Conservation (phyloP, 208 protist species). For the Kentomonas sorsogonicus region DNA sequence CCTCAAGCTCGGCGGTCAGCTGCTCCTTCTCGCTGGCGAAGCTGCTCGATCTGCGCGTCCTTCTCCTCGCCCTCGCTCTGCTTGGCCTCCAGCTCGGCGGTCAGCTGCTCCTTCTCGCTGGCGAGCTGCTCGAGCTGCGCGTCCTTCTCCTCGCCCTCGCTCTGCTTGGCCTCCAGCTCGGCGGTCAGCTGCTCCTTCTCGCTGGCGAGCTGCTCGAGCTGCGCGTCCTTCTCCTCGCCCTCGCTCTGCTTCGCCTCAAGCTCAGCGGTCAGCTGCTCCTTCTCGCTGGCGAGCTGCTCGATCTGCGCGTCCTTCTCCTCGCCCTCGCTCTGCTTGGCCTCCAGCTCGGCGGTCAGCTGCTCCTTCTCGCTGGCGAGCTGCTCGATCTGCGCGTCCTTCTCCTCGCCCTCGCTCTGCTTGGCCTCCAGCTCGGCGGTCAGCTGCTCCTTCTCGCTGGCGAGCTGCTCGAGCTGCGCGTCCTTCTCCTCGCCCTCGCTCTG, state of each 20-base stretch:
- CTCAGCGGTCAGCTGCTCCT: conserved; percentile 5
- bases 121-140: not conserved
- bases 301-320: conserved; percentile 1
- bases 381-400: conserved; percentile 5
- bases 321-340: not conserved
- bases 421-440: not conserved
- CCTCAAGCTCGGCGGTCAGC: not conserved
- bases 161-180: not conserved
- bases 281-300: not conserved
- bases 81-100: not conserved
- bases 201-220: not conserved
- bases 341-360: not conserved
- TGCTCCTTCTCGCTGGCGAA: not conserved
- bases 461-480: not conserved
- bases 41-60: not conserved
- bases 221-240: not conserved
- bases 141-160: not conserved
- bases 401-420: conserved; percentile 6
- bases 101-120: not conserved
- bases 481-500: conserved; percentile 3
- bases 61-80: not conserved
- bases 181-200: not conserved
- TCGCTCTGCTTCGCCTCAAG: not conserved
- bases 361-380: not conserved
- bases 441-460: not conserved